Conservation (phyloP, 202 grass and related monocot genomes). For the Brachypodium distachyon region DNA sequence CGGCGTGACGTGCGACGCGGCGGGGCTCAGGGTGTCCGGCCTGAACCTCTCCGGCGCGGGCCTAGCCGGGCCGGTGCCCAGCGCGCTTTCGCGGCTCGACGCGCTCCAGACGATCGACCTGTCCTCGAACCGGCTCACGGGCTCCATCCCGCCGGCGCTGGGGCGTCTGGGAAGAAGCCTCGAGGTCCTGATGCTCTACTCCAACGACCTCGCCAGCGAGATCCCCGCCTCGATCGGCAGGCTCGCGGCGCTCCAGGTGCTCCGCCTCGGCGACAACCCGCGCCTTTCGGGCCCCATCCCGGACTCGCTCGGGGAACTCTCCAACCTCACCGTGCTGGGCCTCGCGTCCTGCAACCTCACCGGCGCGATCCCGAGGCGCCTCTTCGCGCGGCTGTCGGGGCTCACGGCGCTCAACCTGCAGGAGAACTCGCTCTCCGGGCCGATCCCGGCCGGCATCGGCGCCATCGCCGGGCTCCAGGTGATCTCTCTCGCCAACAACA, state of each 20-base stretch:
- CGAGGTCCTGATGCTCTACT: slow-evolving; percentile 43
- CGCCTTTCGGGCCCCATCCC: slow-evolving; percentile 54
- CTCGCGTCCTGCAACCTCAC: slow-evolving; percentile 79
- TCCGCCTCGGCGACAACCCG: slow-evolving; percentile 64
- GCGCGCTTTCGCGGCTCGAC: slow-evolving; percentile 38
- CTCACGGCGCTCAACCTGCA: slow-evolving; percentile 58
- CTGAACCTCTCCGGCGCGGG: slow-evolving; percentile 77
- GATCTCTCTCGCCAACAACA: slow-evolving; percentile 43
- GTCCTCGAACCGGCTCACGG: slow-evolving; percentile 58
- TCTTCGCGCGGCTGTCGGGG: slow-evolving; percentile 37
- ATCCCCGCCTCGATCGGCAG: slow-evolving; percentile 43
- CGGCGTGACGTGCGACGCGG: slow-evolving; percentile 59
- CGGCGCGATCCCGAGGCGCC: slow-evolving; percentile 35
- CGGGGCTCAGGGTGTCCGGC: slow-evolving; percentile 27
- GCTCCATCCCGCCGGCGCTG: slow-evolving; percentile 47
- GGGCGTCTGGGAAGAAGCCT: slow-evolving; percentile 23
- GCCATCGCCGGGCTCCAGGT: slow-evolving; percentile 21
- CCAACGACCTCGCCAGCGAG: slow-evolving; percentile 54
- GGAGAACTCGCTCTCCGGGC: slow-evolving; percentile 53
- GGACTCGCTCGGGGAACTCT: slow-evolving; percentile 35
- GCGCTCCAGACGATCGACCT: slow-evolving; percentile 58
- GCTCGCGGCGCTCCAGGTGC: slow-evolving; percentile 44
- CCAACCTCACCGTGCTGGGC: slow-evolving; percentile 62
- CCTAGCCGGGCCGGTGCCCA: slow-evolving; percentile 41
- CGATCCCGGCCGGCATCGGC: slow-evolving; percentile 53